Conservation (phyloP, 1,284 basidiomycete genomes). For the Leccinum solheimii region DNA sequence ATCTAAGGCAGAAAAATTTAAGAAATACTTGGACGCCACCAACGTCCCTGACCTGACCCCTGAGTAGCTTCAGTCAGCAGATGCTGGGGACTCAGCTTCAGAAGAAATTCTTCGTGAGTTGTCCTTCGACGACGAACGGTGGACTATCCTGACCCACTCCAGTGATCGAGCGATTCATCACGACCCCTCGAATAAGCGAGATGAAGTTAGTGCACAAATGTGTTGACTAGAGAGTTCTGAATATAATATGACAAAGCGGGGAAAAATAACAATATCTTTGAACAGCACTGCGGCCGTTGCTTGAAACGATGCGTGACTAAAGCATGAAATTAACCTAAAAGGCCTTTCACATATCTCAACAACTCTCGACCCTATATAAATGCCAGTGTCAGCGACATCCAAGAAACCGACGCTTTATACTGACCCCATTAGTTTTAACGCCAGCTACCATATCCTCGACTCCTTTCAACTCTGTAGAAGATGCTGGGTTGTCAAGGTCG, state of each 20-base stretch:
- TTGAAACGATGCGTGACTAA: neutral
- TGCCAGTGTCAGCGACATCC: constrained; percentile 5
- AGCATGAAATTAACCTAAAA: constrained; percentile 49
- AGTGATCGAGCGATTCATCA: neutral
- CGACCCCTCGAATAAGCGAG: neutral
- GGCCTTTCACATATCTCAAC: constrained; percentile 67
- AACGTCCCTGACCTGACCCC: constrained; percentile 54
- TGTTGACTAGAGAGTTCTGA: neutral
- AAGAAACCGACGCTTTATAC: constrained; percentile 30
- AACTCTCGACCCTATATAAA: constrained; percentile 62
- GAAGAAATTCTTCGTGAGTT: constrained; percentile 33
- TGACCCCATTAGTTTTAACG: constrained; percentile 70
- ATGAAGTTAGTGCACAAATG: neutral
- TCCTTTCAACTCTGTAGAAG: constrained; percentile 41
- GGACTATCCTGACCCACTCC: neutral
- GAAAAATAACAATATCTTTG: neutral
- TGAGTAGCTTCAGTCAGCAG: constrained; percentile 61
- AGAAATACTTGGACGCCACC: constrained; percentile 57
- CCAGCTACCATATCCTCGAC: constrained; percentile 72
- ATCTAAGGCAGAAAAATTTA: constrained; percentile 60
- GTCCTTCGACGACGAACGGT: neutral
- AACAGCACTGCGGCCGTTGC: neutral
- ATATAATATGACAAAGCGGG: neutral
- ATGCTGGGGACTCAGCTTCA: constrained; percentile 57
- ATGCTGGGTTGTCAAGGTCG: constrained; percentile 11